Percentiles rank a stretch among this genome's conserved stretches.
Evolutionary conservation across 805 yeast species (phyloP).

Genomic region (Candida fluviatilis): DNA sequence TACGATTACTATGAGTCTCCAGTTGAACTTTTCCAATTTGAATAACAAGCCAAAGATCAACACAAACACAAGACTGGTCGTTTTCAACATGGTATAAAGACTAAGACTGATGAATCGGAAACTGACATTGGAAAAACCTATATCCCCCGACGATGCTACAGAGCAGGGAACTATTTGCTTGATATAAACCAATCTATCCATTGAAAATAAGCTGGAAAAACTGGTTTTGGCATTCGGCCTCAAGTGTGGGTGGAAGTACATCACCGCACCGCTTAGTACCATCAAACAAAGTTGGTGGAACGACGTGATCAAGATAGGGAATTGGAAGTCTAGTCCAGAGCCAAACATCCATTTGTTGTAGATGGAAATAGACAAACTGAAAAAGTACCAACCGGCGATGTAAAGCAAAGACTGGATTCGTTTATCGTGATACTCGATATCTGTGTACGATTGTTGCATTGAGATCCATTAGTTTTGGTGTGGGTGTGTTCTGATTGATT

Average conservation of each 20-base stretch:
- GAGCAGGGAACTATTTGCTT: slow-evolving; percentile 77
- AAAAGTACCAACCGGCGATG: slow-evolving; percentile 63
- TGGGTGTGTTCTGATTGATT: not conserved
- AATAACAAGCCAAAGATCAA: slow-evolving; percentile 82
- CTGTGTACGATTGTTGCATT: not conserved
- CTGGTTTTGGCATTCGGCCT: slow-evolving; percentile 29
- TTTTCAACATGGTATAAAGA: slow-evolving; percentile 89
- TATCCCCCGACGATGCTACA: slow-evolving; percentile 85
- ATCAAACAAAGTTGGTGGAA: slow-evolving; percentile 77
- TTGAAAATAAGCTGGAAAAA: slow-evolving; percentile 13
- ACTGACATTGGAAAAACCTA: slow-evolving; percentile 87
- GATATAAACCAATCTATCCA: slow-evolving; percentile 29
- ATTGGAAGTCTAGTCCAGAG: slow-evolving; percentile 68
- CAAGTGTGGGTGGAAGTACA: slow-evolving; percentile 45
- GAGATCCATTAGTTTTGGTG: not conserved
- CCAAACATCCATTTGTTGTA: slow-evolving; percentile 99
- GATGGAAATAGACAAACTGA: slow-evolving; percentile 64
- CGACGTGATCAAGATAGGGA: slow-evolving; percentile 81
- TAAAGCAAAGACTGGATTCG: slow-evolving; percentile 22
- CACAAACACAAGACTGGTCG: slow-evolving; percentile 85
- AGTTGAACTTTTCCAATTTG: slow-evolving; percentile 68
- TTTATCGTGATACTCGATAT: not conserved
- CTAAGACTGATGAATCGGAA: slow-evolving; percentile 75
- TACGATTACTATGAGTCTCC: slow-evolving; percentile 67
- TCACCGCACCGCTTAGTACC: slow-evolving; percentile 42